These are phyloP conservation scores for Elongisporangium undulatum DNA, from an alignment of 352 stramenopile genomes.

Conservation along the genomic window DNA sequence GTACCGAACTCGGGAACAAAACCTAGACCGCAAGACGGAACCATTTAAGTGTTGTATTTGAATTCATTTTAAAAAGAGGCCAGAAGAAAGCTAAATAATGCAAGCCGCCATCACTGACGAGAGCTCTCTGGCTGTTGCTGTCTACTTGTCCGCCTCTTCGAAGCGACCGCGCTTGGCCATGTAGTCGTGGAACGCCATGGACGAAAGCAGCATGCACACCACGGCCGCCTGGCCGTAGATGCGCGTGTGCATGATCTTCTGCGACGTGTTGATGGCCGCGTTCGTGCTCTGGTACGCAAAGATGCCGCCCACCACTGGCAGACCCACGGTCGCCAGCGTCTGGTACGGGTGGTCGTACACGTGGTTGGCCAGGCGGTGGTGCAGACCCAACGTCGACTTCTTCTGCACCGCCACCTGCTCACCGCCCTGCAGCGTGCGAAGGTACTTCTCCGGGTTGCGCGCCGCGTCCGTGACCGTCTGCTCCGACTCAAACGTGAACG, in stretches of 20 bases:
- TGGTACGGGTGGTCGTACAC: slow-evolving; percentile 82
- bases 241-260: slow-evolving; percentile 86
- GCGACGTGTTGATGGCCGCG: slow-evolving; percentile 58
- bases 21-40: no score
- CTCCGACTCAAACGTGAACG: slow-evolving; percentile 67
- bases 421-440: slow-evolving; percentile 45
- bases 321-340: slow-evolving; percentile 43
- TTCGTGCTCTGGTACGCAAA: slow-evolving; percentile 69
- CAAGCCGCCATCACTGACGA: no score
- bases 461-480: slow-evolving; percentile 51
- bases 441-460: slow-evolving; percentile 69
- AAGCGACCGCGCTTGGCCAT: slow-evolving; percentile 73
- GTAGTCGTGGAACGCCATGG: slow-evolving; percentile 85
- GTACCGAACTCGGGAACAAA: no score
- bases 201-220: slow-evolving; percentile 63
- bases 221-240: slow-evolving; percentile 79
- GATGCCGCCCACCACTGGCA: slow-evolving; percentile 66
- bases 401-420: slow-evolving; percentile 36
- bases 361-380: slow-evolving; percentile 65
- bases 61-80: no score
- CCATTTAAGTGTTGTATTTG: no score
- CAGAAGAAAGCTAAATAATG: no score
- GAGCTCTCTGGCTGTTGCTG: no score
- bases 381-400: slow-evolving; percentile 35
- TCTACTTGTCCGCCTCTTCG: slow-evolving; percentile 24